Base-by-base conservation (phyloP, 805 yeast species). In the Candida loeiensis region DNA sequence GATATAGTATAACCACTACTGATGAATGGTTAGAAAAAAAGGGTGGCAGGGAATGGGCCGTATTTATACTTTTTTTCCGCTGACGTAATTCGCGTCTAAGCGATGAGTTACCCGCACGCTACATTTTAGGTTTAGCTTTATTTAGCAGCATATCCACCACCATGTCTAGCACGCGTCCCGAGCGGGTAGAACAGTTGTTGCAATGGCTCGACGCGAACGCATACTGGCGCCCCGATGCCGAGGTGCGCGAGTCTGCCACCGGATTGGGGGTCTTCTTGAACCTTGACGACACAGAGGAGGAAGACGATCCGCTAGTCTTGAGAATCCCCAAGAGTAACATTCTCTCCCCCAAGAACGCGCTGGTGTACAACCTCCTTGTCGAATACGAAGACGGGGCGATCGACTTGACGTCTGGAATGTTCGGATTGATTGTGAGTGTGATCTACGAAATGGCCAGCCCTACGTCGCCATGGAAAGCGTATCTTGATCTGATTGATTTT, bases 1-100 rank as follows among this genome's bases (percentile, higher is more conserved):
- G 79, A 74, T 77, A 76, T 79, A 80, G 85, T 77, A 79, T 79
- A 80, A 79, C 85, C 85, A 77, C 86, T 80, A 80, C 86, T 78
- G 83, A 80, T 80, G 85, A 70, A 74, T 49, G 51, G 44, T 49
- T 54, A 54, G 55, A 51, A 46, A 63, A 51, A 53, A 56, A 59
- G 62, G 63, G 51, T 53, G 54, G 41, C 39, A 61, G 66, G 58
- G 55, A 46, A 40, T 16, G 33, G 36, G 45, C 44, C 17, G 26
- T 47, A 49, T 66, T 55, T 66, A 65, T 63, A 64, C 44, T 44
- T 12, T 34, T 34, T 22, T 27, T 11, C 17, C 13, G 18, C 31
- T 25, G 27, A 25, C 27, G 27, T 25, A 25, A 25, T 4, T n/a
- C n/a, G n/a, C n/a, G n/a, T n/a, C n/a, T n/a, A n/a, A n/a, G n/a